These are phyloP conservation scores for Leishmania tropica DNA, from an alignment of 208 protist species.

Conservation along the genomic window DNA sequence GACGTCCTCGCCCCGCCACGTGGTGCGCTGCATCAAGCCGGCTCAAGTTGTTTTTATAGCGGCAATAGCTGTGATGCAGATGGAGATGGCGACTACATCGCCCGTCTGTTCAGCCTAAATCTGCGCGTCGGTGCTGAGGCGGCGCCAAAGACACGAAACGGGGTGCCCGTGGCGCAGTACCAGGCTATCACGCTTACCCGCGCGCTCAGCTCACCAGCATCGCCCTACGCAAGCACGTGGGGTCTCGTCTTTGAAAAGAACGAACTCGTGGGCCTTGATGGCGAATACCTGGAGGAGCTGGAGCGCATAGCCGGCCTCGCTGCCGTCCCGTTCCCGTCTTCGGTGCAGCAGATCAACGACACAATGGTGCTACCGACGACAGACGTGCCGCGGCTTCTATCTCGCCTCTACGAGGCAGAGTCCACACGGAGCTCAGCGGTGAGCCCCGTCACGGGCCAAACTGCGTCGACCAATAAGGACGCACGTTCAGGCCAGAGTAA, in stretches of 20 bases:
- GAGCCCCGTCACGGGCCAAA: neutral
- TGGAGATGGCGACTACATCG: neutral
- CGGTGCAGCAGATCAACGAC: conserved; percentile 33
- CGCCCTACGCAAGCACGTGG: conserved; percentile 4
- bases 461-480: neutral
- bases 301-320: neutral
- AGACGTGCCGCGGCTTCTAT: conserved; percentile 17
- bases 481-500: neutral
- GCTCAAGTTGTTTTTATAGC: neutral
- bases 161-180: conserved; percentile 24
- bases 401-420: neutral
- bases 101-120: conserved; percentile 1
- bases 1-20: neutral
- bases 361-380: conserved; percentile 11
- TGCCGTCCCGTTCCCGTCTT: conserved; percentile 31
- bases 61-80: neutral
- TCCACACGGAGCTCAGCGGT: neutral
- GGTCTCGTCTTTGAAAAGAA: conserved; percentile 23
- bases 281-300: neutral
- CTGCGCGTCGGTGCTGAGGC: neutral
- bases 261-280: conserved; percentile 14
- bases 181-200: conserved; percentile 21
- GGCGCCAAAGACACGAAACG: neutral
- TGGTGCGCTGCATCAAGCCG: neutral
- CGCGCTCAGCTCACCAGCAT: neutral